Base-by-base conservation (phyloP, 1,284 basidiomycete genomes). In the Rhodotorula sp. region DNA sequence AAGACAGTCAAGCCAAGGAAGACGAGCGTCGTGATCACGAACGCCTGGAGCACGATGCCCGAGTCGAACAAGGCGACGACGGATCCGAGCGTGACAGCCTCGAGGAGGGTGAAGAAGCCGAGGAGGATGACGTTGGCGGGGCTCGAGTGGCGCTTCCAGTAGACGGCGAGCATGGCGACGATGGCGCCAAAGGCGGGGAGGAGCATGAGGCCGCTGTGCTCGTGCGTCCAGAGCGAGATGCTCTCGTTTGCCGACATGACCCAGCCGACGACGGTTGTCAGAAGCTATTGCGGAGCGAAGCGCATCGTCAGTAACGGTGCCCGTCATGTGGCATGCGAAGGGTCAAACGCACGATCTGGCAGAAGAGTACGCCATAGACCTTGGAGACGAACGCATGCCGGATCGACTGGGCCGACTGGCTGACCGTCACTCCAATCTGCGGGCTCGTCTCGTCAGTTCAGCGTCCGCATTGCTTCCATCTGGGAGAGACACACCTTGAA, bases 1-100 rank as follows among this genome's bases (percentile, higher is more conserved):
- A 93, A 95, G 64, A 94, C 81, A 0, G 91, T 92, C 71, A 95
- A 53, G 5, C 92, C 93, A 58, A 91, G 81, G 86, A 96, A 96
- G 58, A 93, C 88, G 48, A 92, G 92, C 21, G 90, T 83, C 0
- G 93, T 95, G 78, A 95, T 91, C 59, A 93, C 79, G 87, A 95
- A 81, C 3, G 93, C 93, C 80, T 94, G 90, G 42, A 95, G 82
- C n/a, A 96, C 89, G 63, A 93, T 84, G n/a, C 81, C 79, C 74
- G 87, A 88, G 78, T 92, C 87, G 79, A 88, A 89, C 82, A 90
- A 92, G 1, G 91, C 89, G 52, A 91, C 85, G 49, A 89, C 86
- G 16, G 91, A 82, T 49, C 92, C 92, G 65, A 96, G 84, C 2
- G 90, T 89, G 79, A 91, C 88, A 4, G 90, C 88, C 80, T 93